phyloP scores from a whole-genome alignment of 1,284 basidiomycete genomes.

The Apiotrichum siamense region DNA sequence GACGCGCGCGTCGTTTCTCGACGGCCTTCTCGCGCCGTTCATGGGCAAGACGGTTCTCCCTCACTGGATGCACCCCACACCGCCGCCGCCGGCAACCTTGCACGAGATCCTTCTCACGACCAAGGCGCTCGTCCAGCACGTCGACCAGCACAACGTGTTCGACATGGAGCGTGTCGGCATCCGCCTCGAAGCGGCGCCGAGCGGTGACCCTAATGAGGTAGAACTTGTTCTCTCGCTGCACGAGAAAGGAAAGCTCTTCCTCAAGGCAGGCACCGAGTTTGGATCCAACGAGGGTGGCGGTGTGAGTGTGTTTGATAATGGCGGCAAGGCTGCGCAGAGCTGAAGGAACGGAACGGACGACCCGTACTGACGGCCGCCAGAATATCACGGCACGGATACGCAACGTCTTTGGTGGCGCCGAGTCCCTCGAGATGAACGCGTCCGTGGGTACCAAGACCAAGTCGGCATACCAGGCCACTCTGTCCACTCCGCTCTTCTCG shows the following conservation, averaged over 20 bases:
- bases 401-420: constrained; percentile 88
- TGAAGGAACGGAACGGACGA: too few relatives aligned
- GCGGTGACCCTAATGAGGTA: constrained; percentile 65
- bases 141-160: constrained; percentile 70
- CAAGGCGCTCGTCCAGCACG: constrained; percentile 58
- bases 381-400: constrained; percentile 71
- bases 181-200: constrained; percentile 60
- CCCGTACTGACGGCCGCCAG: constrained; percentile 46
- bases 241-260: constrained; percentile 70
- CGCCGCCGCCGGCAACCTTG: constrained; percentile 50
- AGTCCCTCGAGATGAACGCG: constrained; percentile 75
- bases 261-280: constrained; percentile 85
- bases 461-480: constrained; percentile 58
- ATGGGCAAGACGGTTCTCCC: constrained; percentile 39
- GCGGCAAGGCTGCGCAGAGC: too few relatives aligned
- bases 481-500: constrained; percentile 42
- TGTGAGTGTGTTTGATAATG: constrained; percentile 51
- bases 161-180: constrained; percentile 56
- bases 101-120: constrained; percentile 63
- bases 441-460: constrained; percentile 84
- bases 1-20: constrained; percentile 74
- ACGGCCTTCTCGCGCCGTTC: constrained; percentile 66
- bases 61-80: constrained; percentile 36
- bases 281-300: constrained; percentile 90
- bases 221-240: constrained; percentile 73